A percentile compares a stretch with the other conserved stretches of the same genome.
These are phyloP conservation scores for Pythium monospermum DNA, from an alignment of 352 stramenopile species.

Conservation along the genomic window DNA sequence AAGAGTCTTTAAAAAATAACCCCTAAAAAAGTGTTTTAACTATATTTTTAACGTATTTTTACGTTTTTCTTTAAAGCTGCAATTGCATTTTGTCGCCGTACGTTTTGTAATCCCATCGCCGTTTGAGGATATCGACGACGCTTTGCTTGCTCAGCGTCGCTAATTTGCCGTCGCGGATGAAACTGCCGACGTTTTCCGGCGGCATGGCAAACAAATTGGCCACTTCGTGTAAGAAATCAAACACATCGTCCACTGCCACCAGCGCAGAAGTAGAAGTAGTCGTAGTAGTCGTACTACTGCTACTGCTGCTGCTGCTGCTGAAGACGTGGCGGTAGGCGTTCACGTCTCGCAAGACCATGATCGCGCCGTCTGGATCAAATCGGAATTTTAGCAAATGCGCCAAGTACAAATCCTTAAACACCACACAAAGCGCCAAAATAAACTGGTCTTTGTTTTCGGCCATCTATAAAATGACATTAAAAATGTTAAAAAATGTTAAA, in stretches of 20 bases:
- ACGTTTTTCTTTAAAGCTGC: conserved; percentile 26
- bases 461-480: conserved; percentile 24
- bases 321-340: conserved; percentile 73
- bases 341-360: conserved; percentile 75
- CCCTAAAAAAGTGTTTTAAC: no score
- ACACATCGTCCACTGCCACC: conserved; percentile 62
- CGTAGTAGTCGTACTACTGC: conserved; percentile 29
- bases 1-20: conserved; percentile 87
- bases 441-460: conserved; percentile 65
- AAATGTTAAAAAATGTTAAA: not conserved
- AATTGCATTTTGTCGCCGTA: conserved; percentile 69
- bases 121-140: conserved; percentile 64
- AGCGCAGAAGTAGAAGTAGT: no score
- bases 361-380: conserved; percentile 78
- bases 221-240: conserved; percentile 77
- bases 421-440: conserved; percentile 36
- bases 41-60: no score
- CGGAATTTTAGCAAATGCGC: conserved; percentile 69
- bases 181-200: conserved; percentile 69
- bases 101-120: conserved; percentile 80
- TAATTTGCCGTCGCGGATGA: conserved; percentile 69
- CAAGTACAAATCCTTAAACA: conserved; percentile 75
- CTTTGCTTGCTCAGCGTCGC: conserved; percentile 52
- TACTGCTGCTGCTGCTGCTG: no score
- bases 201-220: conserved; percentile 79